A percentile compares a stretch with the other conserved stretches of the same genome.
These are phyloP conservation scores for Talaromyces marneffei DNA, from an alignment of 2,329 filamentous ascomycete species.

Conservation along the genomic window DNA sequence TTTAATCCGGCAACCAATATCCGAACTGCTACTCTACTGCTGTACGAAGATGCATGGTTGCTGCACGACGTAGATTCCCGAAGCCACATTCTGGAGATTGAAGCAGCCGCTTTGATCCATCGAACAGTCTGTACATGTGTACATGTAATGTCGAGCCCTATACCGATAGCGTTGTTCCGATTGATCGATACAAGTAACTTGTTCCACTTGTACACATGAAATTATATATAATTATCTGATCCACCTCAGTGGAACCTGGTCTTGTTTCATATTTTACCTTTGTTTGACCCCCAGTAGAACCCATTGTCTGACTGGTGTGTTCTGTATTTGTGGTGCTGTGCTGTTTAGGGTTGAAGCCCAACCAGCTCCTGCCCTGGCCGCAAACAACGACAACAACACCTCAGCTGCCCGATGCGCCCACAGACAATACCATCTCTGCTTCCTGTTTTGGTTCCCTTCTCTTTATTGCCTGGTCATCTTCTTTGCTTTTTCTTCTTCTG, in stretches of 20 bases:
- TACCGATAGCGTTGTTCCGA: neutral
- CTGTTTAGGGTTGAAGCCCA: constrained; percentile 11
- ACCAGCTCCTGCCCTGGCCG: neutral
- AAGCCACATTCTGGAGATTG: neutral
- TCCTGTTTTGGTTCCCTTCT: neutral
- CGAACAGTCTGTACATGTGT: neutral
- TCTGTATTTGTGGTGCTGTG: neutral
- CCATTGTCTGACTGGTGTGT: neutral
- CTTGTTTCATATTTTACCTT: neutral
- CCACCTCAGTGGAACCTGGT: neutral
- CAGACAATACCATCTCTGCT: neutral
- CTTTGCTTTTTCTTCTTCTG: neutral
- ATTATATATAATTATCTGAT: neutral
- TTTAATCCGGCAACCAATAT: neutral
- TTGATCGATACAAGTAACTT: neutral
- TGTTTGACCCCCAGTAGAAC: neutral
- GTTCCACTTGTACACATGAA: neutral
- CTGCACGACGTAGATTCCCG: neutral
- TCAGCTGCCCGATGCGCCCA: constrained; percentile 10
- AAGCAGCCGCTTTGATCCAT: neutral
- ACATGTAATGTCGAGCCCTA: neutral
- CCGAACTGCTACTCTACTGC: neutral
- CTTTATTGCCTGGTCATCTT: neutral
- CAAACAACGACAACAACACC: neutral
- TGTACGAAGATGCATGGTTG: constrained; percentile 4